Conservation (phyloP, 805 yeast genomes). For the Cyberlindnera xylosilytica region DNA sequence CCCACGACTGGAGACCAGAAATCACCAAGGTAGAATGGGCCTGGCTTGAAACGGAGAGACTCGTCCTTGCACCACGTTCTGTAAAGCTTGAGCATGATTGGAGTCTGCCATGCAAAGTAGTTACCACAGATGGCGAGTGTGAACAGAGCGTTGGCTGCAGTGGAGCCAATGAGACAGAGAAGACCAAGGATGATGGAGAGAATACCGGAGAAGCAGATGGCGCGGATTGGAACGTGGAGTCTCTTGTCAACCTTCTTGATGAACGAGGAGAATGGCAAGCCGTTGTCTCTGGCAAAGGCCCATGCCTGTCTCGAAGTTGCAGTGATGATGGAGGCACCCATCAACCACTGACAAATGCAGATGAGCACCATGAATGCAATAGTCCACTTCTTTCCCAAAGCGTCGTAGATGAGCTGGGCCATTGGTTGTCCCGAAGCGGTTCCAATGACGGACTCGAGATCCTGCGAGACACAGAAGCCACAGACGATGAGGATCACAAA, state of each 20-base stretch:
- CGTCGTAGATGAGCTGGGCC: conserved; percentile 61
- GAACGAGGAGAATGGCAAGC: conserved; percentile 57
- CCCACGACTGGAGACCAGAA: conserved; percentile 42
- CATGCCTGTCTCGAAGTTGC: conserved; percentile 68
- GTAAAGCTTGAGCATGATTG: conserved; percentile 31
- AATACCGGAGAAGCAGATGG: conserved; percentile 44
- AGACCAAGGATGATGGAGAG: conserved; percentile 37
- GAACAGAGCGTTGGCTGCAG: conserved; percentile 44
- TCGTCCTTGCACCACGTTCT: conserved; percentile 43
- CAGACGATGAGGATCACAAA: conserved; percentile 51
- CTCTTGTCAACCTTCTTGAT: conserved; percentile 56
- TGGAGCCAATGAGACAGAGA: conserved; percentile 38
- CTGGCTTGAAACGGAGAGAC: conserved; percentile 48
- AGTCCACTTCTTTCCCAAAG: conserved; percentile 66
- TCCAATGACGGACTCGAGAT: conserved; percentile 39
- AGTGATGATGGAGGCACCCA: conserved; percentile 61
- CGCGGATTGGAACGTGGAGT: conserved; percentile 60
- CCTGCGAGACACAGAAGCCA: conserved; percentile 46
- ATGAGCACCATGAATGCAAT: conserved; percentile 60
- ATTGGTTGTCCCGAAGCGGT: conserved; percentile 56
- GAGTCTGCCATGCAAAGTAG: conserved; percentile 41
- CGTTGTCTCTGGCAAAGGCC: conserved; percentile 77
- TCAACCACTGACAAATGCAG: conserved; percentile 57
- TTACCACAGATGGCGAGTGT: conserved; percentile 42
- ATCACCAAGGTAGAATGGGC: conserved; percentile 63